These are phyloP conservation scores for Bjerkandera adusta DNA, from an alignment of 1,284 basidiomycete species.

Conservation along the genomic window DNA sequence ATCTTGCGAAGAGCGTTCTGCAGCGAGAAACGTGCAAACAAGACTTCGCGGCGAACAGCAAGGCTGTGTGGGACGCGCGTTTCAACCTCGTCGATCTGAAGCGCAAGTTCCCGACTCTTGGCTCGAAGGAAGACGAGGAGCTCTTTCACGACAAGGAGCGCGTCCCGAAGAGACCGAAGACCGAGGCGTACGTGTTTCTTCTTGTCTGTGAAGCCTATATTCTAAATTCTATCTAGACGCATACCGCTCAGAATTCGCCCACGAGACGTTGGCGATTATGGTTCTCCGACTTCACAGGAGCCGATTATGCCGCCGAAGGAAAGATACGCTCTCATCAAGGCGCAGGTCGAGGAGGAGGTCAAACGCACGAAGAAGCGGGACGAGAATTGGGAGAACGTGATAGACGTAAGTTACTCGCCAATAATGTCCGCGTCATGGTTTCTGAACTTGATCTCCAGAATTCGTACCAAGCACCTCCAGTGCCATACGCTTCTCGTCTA, in stretches of 20 bases:
- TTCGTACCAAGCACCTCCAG: slow-evolving; percentile 54
- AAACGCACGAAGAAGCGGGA: slow-evolving; percentile 72
- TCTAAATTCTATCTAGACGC: slow-evolving; percentile 34
- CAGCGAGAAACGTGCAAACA: slow-evolving; percentile 78
- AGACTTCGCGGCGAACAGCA: slow-evolving; percentile 55
- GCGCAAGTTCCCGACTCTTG: slow-evolving; percentile 67
- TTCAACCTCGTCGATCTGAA: slow-evolving; percentile 79
- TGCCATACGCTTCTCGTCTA: slow-evolving; percentile 49
- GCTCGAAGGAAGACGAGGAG: slow-evolving; percentile 81
- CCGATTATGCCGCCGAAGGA: slow-evolving; percentile 62
- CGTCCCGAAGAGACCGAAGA: slow-evolving; percentile 56
- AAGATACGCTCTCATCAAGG: slow-evolving; percentile 57
- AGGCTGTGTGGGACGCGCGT: slow-evolving; percentile 78
- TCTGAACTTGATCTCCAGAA: slow-evolving; percentile 38
- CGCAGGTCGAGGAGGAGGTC: slow-evolving; percentile 68
- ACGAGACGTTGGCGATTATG: slow-evolving; percentile 39
- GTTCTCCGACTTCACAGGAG: slow-evolving; percentile 44
- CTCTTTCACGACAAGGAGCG: slow-evolving; percentile 76
- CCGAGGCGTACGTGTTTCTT: slow-evolving; percentile 41
- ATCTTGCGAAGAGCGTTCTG: slow-evolving; percentile 70
- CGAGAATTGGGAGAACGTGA: slow-evolving; percentile 82
- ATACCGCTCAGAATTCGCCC: slow-evolving; percentile 49
- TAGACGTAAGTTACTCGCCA: slow-evolving; percentile 56
- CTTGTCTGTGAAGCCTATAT: slow-evolving; percentile 3
- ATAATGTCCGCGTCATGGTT: no score